These are phyloP conservation scores for Entomortierella parvispora DNA, from an alignment of 192 early-diverging fungal species.

Conservation along the genomic window DNA sequence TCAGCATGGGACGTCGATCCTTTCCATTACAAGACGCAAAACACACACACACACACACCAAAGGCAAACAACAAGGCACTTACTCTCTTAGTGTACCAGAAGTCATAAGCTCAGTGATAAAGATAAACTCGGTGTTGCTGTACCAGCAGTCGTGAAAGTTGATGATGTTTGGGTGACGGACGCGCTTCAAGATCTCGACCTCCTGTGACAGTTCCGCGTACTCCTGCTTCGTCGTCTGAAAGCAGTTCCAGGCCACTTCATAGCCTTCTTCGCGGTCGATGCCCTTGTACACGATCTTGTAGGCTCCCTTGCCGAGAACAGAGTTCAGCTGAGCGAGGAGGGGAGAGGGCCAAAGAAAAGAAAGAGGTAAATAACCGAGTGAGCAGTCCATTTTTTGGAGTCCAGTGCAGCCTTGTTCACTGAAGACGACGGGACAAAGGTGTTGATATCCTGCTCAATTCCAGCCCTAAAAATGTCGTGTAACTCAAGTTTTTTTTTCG, in stretches of 20 bases:
- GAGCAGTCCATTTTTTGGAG: neutral
- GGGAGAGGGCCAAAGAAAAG: neutral
- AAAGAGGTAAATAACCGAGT: neutral
- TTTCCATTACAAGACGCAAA: too few species aligned
- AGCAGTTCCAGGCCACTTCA: constrained; percentile 87
- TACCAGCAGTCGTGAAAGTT: constrained; percentile 83
- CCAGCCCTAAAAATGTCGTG: too few species aligned
- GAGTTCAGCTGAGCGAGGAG: constrained; percentile 54
- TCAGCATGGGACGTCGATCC: too few species aligned
- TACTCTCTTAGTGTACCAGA: constrained; percentile 84
- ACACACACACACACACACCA: too few species aligned
- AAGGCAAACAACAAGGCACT: constrained; percentile 1
- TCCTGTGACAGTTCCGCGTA: constrained; percentile 77
- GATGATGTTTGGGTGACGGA: constrained; percentile 86
- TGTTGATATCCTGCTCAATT: too few species aligned
- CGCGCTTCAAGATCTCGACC: constrained; percentile 81
- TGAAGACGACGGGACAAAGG: too few species aligned
- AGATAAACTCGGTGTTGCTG: constrained; percentile 77
- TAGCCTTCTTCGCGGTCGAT: constrained; percentile 85
- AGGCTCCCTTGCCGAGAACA: constrained; percentile 75
- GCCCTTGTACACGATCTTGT: constrained; percentile 85
- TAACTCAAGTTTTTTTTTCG: too few species aligned
- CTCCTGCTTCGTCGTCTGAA: constrained; percentile 74
- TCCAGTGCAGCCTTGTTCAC: too few species aligned
- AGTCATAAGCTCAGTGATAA: constrained; percentile 88